Evolutionary conservation across 148 eudicot species (phyloP).

Genomic region (Beta vulgaris): DNA sequence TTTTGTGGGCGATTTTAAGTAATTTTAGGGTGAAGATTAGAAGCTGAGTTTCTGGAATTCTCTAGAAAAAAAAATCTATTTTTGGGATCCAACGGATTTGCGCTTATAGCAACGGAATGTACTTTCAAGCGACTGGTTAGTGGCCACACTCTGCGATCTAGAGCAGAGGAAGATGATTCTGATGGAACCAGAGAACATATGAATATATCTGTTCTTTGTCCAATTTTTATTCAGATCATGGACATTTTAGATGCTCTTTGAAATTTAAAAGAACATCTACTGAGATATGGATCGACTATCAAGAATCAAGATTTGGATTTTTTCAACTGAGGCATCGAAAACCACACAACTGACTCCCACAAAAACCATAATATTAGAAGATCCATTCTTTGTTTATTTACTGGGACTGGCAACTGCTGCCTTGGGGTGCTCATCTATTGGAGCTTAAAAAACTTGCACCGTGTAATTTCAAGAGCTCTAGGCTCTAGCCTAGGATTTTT

Average conservation of each 20-base stretch:
- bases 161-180: neutral
- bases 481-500: too few species aligned
- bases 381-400: neutral
- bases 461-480: neutral
- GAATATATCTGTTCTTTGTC: neutral
- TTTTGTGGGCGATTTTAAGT: too few species aligned
- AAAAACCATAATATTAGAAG: constrained; percentile 2
- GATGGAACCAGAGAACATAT: neutral
- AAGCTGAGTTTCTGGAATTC: too few species aligned
- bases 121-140: neutral
- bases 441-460: neutral
- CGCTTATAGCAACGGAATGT: neutral
- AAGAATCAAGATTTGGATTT: constrained; percentile 12
- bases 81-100: too few species aligned
- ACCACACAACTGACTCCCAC: constrained; percentile 11
- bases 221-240: neutral
- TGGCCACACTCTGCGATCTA: neutral
- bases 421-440: neutral
- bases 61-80: too few species aligned
- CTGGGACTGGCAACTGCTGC: constrained; percentile 2
- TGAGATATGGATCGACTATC: neutral
- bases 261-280: neutral
- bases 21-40: too few species aligned
- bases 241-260: neutral
- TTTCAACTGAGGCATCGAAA: neutral